Evolutionary conservation across 768 basidiomycete genomes (phyloP), one percentile per base, ranked within the genome.

Genomic region (Russula brevipes): DNA sequence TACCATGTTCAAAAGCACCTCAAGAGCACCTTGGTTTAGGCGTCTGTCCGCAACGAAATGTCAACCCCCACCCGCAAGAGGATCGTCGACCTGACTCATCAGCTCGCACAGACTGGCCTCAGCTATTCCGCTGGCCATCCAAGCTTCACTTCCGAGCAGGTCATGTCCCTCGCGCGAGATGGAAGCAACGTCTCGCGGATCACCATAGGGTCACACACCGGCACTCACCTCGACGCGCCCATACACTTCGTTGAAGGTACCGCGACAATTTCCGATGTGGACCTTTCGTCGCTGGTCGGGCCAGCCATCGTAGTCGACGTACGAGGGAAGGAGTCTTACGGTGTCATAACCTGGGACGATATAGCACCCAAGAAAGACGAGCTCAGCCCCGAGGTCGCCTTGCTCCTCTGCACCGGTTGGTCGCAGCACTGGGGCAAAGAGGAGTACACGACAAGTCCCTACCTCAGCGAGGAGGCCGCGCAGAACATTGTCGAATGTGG

Each of bases 221-320:
- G 89, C 51, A 91, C 89, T 2, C 89, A 91, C 74, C 78, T 91
- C 72, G 89, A 91, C 68, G 86, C 88, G 1, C 89, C 89, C 0
- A 83, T 80, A 54, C 89, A 91, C 69, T 90, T 89, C 75, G 73
- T 86, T 72, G 73, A 74, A 4, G 75, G 80, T 35, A 87, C 85
- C 5, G 73, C 74, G 49, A 81, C 82, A 9, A 77, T 90, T 51
- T 82, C 85, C 66, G 76, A 85, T 55, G 76, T 90, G 52, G 79
- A 82, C 10, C 77, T 88, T 8, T 68, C 75, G 0, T 74, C 77
- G 17, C 79, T 88, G 59, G 72, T 87, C 30, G 83, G 81, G 2
- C 81, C 80, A n/a, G 81, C 81, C 0, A 68, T 82, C 24, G 71
- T 87, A 1, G 72, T 87, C 39, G 85, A 88, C 71, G 68, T 89